These are phyloP conservation scores for Clohesyomyces aquaticus DNA, from an alignment of 495 filamentous ascomycete genomes.

Conservation along the genomic window DNA sequence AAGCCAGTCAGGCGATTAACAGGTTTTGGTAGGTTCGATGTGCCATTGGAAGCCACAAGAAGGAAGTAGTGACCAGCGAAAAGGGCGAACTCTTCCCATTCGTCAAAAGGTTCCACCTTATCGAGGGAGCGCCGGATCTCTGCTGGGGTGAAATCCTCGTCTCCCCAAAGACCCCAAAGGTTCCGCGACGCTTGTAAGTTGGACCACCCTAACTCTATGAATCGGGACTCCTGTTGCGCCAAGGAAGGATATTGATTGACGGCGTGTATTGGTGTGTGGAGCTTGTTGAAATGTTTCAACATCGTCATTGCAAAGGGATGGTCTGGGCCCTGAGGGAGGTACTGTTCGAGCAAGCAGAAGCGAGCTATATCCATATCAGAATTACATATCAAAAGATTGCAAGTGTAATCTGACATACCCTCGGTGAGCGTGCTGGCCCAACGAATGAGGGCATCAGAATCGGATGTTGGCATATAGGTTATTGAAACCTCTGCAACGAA, in stretches of 20 bases:
- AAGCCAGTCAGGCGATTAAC: background rate
- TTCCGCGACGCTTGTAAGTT: conserved; percentile 67
- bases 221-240: conserved; percentile 66
- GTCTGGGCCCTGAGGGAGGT: conserved; percentile 71
- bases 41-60: conserved; percentile 58
- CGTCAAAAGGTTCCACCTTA: conserved; percentile 80
- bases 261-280: conserved; percentile 74
- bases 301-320: conserved; percentile 90
- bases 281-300: conserved; percentile 80
- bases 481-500: conserved; percentile 88
- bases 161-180: conserved; percentile 83
- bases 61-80: conserved; percentile 88
- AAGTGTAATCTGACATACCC: conserved; percentile 15
- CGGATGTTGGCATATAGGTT: conserved; percentile 81
- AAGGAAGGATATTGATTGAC: conserved; percentile 71
- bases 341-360: conserved; percentile 93
- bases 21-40: background rate
- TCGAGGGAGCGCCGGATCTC: conserved; percentile 63
- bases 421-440: conserved; percentile 33
- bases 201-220: conserved; percentile 67
- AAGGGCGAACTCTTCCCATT: conserved; percentile 93
- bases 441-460: conserved; percentile 71
- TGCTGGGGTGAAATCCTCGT: conserved; percentile 61
- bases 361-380: conserved; percentile 26
- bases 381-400: background rate